Evolutionary conservation across 1,284 basidiomycete species (phyloP), one percentile per base, ranked within the genome.

Genomic region (Exobasidium cylindrosporum): DNA sequence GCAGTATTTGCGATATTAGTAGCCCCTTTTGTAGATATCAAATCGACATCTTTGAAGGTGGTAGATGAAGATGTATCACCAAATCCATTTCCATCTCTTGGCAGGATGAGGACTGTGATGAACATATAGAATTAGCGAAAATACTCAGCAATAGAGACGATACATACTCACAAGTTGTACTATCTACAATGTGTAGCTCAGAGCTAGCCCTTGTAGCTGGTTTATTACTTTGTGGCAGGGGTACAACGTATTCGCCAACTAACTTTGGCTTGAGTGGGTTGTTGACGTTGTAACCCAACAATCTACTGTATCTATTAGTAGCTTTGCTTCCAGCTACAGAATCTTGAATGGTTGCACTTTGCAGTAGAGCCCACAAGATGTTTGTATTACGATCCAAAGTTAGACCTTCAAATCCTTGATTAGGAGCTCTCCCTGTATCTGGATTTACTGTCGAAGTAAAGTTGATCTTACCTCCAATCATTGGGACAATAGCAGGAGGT

Each of bases 351-450:
- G 85, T 84, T 1, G 86, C 87, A 10, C 84, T 83, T 68, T 88
- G 87, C 0, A 88, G 82, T 64, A 88, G 83, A 0, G 84, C 86
- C 66, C 86, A 88, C 0, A 88, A 81, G 2, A 82, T 84, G 11
- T 79, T 77, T 4, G 84, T 85, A 6, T 81, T 74, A 10, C 82
- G 75, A 59, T 86, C 84, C 2, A 85, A 63, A 0, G 87, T 86
- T n/a, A 88, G 81, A 7, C 85, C 85, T 73, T 88, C 87, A 58
- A 88, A 85, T 2, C 87, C 87, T 71, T 84, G 82, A 68, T 85
- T 85, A 1, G 77, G 81, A 1, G 76, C 74, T 26, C 83, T 80
- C 11, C 72, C 72, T 1, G 66, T 66, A 53, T 63, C 62, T 2
- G 87, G 87, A 58, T 84, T 82, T 1, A 70, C 71, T 2, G 73